These are phyloP conservation scores for Xylaria sp. DNA, from an alignment of 2,329 filamentous ascomycete genomes.

Conservation along the genomic window DNA sequence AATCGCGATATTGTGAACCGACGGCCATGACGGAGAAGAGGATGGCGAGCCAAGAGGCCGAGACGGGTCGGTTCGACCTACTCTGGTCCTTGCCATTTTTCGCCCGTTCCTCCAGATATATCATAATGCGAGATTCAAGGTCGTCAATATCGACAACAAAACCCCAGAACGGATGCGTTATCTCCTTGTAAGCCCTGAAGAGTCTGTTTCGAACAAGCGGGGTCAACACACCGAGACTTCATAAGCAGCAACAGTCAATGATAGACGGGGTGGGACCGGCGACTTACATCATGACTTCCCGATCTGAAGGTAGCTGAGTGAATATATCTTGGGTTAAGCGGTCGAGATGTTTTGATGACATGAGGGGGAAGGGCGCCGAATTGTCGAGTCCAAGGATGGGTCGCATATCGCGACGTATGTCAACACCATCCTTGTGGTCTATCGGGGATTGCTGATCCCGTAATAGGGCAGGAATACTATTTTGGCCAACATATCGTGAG, in stretches of 20 bases:
- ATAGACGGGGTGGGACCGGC: neutral
- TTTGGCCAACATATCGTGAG: constrained; percentile 66
- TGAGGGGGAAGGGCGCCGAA: constrained; percentile 67
- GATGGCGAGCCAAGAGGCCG: constrained; percentile 68
- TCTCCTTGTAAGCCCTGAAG: constrained; percentile 68
- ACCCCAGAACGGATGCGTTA: constrained; percentile 69
- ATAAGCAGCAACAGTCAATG: neutral
- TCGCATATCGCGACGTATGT: constrained; percentile 66
- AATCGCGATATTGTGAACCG: constrained; percentile 68
- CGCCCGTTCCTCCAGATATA: constrained; percentile 66
- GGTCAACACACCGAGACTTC: neutral
- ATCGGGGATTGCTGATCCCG: constrained; percentile 61
- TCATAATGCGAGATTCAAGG: constrained; percentile 65
- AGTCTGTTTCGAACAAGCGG: constrained; percentile 45
- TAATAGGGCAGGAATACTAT: constrained; percentile 68
- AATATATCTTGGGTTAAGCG: constrained; percentile 63
- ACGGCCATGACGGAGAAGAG: constrained; percentile 67
- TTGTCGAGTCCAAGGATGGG: constrained; percentile 68
- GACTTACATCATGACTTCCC: constrained; percentile 68
- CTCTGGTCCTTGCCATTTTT: constrained; percentile 53
- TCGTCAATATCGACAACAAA: constrained; percentile 69
- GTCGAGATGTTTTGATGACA: constrained; percentile 65
- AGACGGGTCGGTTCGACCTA: constrained; percentile 55
- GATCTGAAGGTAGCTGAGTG: constrained; percentile 63
- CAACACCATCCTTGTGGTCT: constrained; percentile 55